Evolutionary conservation across 257 asterid genomes (phyloP), one percentile per base, ranked within the genome.

Genomic region (Coffea eugenioides): DNA sequence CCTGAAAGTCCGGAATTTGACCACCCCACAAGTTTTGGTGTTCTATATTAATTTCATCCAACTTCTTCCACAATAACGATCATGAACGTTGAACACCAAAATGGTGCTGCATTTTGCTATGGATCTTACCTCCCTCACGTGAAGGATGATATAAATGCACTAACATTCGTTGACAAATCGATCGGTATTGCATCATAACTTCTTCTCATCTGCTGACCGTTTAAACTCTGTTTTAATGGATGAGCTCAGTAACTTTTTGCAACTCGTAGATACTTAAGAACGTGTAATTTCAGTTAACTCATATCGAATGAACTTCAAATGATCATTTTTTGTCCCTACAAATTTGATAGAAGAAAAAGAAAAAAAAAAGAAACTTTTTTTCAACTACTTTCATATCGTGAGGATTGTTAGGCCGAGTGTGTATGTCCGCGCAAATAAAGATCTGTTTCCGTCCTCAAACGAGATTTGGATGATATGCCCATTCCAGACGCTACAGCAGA

Each of bases 1-100:
- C 84, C 83, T 85, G 87, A 86, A 88, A 91, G 54, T 83, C 84
- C 80, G 88, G 84, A 70, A 80, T 83, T 88, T 87, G 95, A 91
- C 89, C 84, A 85, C 69, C 83, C 78, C 78, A 71, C 69, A 65
- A 65, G 65, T 67, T 81, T 87, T 82, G 74, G 57, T 80, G 9
- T 66, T 3, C 13, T 5, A 14, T 31, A 31, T 12, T 25, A 66
- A 66, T 45, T 43, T 66, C 71, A 27, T 31, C 20, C 23, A 31
- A 39, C 43, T 39, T 65, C 39, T 64, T 64, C 69, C 10, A 65
- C 69, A 8, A n/a, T 11, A 64, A 39, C 21, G 34, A 27, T 27
- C 45, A 16, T 66, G 45, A 2, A 12, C 69, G 20, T 25, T 27
- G 13, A 27, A 2, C 0, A 31, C 15, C 2, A 31, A 57, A 49